Conservation (phyloP, 2,329 filamentous ascomycete species). For the Penicillium sp. region DNA sequence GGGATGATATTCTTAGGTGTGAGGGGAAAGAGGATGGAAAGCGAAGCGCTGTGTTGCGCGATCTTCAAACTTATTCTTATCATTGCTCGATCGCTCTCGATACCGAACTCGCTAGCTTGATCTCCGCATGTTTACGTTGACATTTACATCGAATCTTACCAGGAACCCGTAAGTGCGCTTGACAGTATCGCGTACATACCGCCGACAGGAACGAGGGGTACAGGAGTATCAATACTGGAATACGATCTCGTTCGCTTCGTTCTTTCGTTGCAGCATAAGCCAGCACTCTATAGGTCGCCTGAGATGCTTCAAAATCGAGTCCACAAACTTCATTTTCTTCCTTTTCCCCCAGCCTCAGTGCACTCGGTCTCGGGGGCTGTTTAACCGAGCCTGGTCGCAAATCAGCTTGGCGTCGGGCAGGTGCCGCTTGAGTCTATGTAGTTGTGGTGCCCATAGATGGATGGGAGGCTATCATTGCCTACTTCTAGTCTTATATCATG, state of each 20-base stretch:
- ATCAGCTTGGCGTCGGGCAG: no score
- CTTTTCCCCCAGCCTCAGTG: no score
- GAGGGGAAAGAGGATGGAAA: neutral
- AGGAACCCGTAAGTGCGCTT: conserved; percentile 19
- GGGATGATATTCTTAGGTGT: neutral
- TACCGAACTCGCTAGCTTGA: neutral
- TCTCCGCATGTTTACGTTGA: neutral
- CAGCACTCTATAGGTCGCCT: no score
- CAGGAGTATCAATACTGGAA: conserved; percentile 22
- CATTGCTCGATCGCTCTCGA: neutral
- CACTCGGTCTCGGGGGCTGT: no score
- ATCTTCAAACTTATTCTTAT: neutral
- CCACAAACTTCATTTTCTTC: no score
- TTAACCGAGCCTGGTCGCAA: no score
- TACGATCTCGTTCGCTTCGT: no score
- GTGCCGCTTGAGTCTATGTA: no score
- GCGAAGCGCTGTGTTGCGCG: no score
- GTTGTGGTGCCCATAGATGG: neutral
- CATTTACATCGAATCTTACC: conserved; percentile 20
- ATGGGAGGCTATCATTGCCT: neutral
- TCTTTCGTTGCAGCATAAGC: no score
- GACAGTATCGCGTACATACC: conserved; percentile 21
- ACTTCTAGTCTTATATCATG: no score
- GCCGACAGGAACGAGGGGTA: conserved; percentile 7
- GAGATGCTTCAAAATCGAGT: no score